A percentile compares a stretch with the other conserved stretches of the same genome.
Conservation (phyloP, 139 green algal genomes). For the Choricystis sp. region DNA sequence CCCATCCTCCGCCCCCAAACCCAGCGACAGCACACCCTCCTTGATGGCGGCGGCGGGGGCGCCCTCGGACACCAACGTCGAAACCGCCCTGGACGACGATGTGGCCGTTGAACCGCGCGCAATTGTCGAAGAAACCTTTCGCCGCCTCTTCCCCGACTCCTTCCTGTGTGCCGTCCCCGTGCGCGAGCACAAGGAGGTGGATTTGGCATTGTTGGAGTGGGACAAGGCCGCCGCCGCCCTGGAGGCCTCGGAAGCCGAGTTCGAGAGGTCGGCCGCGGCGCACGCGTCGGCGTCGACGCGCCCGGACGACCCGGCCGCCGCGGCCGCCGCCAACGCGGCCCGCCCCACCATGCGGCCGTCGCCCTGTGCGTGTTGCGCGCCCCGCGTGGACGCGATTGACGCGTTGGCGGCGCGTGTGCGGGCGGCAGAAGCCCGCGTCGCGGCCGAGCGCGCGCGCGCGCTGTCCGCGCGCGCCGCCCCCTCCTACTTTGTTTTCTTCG, state of each 20-base stretch:
- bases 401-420: slow-evolving; percentile 8
- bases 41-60: background rate
- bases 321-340: background rate
- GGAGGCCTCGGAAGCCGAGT: slow-evolving; percentile 9
- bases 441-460: slow-evolving; percentile 3
- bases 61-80: background rate
- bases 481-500: slow-evolving; percentile 22
- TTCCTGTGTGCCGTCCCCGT: slow-evolving; percentile 35
- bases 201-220: slow-evolving; percentile 30
- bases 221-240: slow-evolving; percentile 8
- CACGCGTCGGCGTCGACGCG: background rate
- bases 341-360: background rate
- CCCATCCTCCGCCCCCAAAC: background rate
- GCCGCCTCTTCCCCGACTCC: slow-evolving; percentile 31
- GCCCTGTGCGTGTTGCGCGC: background rate
- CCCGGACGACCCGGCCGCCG: background rate
- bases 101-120: background rate
- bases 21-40: too few relatives aligned
- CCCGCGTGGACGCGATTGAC: slow-evolving; percentile 14
- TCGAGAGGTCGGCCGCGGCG: background rate
- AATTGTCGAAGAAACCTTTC: slow-evolving; percentile 11
- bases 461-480: slow-evolving; percentile 1
- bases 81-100: background rate
- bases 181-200: slow-evolving; percentile 29
- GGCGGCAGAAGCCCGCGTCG: slow-evolving; percentile 10